Conservation (phyloP, 352 stramenopile species). For the Globisporangium parvum region DNA sequence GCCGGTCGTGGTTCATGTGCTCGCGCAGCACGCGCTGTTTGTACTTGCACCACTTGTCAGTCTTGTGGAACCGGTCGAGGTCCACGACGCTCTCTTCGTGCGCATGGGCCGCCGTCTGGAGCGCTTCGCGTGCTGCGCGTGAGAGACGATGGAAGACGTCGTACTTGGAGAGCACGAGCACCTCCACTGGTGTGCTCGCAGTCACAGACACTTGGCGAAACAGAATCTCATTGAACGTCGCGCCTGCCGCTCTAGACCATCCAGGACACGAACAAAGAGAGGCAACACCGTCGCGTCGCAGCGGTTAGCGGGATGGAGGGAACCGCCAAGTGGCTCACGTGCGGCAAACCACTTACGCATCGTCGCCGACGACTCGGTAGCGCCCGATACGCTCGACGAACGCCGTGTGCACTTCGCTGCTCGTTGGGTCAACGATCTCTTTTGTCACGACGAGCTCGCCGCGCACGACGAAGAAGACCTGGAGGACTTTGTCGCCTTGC, state of each 20-base stretch:
- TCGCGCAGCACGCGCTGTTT: slow-evolving; percentile 42
- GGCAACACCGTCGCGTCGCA: too few relatives aligned
- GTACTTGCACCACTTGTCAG: slow-evolving; percentile 53
- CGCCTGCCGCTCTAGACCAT: slow-evolving; percentile 37
- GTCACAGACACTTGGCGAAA: slow-evolving; percentile 59
- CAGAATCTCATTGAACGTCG: slow-evolving; percentile 60
- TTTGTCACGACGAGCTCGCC: slow-evolving; percentile 57
- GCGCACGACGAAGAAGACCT: slow-evolving; percentile 70
- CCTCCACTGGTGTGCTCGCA: slow-evolving; percentile 58
- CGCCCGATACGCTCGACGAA: slow-evolving; percentile 57
- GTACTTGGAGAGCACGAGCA: slow-evolving; percentile 71
- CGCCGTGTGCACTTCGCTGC: slow-evolving; percentile 21
- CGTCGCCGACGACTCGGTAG: slow-evolving; percentile 58
- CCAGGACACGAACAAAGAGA: too few relatives aligned
- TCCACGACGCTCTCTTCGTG: slow-evolving; percentile 52
- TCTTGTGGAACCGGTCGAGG: slow-evolving; percentile 67
- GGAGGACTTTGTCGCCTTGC: slow-evolving; percentile 53
- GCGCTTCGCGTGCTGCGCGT: slow-evolving; percentile 39
- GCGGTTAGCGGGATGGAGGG: too few relatives aligned
- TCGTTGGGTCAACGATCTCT: slow-evolving; percentile 34
- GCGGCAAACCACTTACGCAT: slow-evolving; percentile 40
- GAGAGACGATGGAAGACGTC: slow-evolving; percentile 74
- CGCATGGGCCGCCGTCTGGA: slow-evolving; percentile 35
- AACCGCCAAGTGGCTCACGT: too few relatives aligned
- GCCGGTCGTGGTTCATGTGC: slow-evolving; percentile 39